Conservation (phyloP, 805 yeast species). For the Wickerhamomyces mucosus region DNA sequence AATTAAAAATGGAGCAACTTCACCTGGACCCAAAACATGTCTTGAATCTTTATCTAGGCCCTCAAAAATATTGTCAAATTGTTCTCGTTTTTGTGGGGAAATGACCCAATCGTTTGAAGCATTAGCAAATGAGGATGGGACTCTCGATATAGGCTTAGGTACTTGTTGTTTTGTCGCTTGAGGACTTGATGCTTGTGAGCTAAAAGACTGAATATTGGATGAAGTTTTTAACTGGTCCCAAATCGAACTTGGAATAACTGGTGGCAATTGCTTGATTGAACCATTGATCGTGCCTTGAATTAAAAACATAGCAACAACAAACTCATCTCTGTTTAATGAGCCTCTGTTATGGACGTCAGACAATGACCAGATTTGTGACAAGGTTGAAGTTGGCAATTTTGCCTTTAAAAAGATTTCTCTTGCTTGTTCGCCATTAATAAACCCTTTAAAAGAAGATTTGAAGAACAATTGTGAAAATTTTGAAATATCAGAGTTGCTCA, state of each 20-base stretch:
- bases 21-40: slow-evolving; percentile 64
- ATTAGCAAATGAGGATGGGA: slow-evolving; percentile 27
- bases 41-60: slow-evolving; percentile 56
- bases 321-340: slow-evolving; percentile 60
- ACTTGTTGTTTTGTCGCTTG: slow-evolving; percentile 10
- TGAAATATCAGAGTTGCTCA: slow-evolving; percentile 47
- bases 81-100: slow-evolving; percentile 58
- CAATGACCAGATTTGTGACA: slow-evolving; percentile 84
- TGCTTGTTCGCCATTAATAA: slow-evolving; percentile 73
- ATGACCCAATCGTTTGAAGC: slow-evolving; percentile 55
- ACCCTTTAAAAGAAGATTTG: slow-evolving; percentile 48
- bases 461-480: slow-evolving; percentile 67
- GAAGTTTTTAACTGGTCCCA: slow-evolving; percentile 27
- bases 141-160: slow-evolving; percentile 19
- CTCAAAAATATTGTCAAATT: slow-evolving; percentile 73
- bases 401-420: slow-evolving; percentile 85
- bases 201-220: too few relatives aligned
- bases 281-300: slow-evolving; percentile 75
- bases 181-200: slow-evolving; percentile 4
- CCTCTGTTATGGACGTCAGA: slow-evolving; percentile 77
- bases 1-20: slow-evolving; percentile 82
- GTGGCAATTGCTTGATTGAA: slow-evolving; percentile 48
- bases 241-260: slow-evolving; percentile 30
- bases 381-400: slow-evolving; percentile 60
- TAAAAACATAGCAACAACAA: slow-evolving; percentile 89